phyloP scores from a whole-genome alignment of 768 basidiomycete species.

The Termitomyces sp. region DNA sequence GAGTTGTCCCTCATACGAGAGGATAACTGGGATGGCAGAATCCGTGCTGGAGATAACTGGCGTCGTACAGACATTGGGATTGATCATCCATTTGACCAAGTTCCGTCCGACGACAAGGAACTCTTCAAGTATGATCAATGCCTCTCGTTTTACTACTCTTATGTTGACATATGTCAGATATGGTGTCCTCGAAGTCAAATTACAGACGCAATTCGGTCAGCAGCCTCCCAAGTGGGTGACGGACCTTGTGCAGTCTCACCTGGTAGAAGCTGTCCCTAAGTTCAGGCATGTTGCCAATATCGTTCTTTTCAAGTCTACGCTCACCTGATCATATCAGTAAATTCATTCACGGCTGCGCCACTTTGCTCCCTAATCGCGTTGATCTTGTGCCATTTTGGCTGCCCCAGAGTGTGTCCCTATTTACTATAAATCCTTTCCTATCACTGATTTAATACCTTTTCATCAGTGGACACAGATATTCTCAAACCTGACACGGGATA shows the following conservation, averaged over 20 bases:
- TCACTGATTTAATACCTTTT: neutral
- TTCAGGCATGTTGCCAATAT: slow-evolving; percentile 57
- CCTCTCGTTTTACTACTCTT: slow-evolving; percentile 3
- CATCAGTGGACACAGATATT: slow-evolving; percentile 88
- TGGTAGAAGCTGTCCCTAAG: slow-evolving; percentile 97
- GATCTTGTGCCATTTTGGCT: slow-evolving; percentile 98
- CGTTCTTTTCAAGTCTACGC: neutral
- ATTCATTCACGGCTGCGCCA: slow-evolving; percentile 96
- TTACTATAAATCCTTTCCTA: neutral
- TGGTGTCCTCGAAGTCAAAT: slow-evolving; percentile 94
- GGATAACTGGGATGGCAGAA: slow-evolving; percentile 88
- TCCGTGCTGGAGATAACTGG: slow-evolving; percentile 87
- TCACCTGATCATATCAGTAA: slow-evolving; percentile 42
- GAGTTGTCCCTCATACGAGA: slow-evolving; percentile 92
- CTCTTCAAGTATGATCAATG: slow-evolving; percentile 66
- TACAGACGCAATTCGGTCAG: slow-evolving; percentile 94
- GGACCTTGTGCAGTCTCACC: slow-evolving; percentile 91
- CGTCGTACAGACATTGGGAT: slow-evolving; percentile 90
- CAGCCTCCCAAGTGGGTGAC: slow-evolving; percentile 95
- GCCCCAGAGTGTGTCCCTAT: slow-evolving; percentile 68
- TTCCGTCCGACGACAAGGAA: slow-evolving; percentile 77
- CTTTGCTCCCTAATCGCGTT: slow-evolving; percentile 85
- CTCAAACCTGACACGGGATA: slow-evolving; percentile 86
- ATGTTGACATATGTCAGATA: slow-evolving; percentile 39
- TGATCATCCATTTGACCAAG: slow-evolving; percentile 81